phyloP scores from a whole-genome alignment of 768 basidiomycete genomes.

The Lactarius hatsudake region DNA sequence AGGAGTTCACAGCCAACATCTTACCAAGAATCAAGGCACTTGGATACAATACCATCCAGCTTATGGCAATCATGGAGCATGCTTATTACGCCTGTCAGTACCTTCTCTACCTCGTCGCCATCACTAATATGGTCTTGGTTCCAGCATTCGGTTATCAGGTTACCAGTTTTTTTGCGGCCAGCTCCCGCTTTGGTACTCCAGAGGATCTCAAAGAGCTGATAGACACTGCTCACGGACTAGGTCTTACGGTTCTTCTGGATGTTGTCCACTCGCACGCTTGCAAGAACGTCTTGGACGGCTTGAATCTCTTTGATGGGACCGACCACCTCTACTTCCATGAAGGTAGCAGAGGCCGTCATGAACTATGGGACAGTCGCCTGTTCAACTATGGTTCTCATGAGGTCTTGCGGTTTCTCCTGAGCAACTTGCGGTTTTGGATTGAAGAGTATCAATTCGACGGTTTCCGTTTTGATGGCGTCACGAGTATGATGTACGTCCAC shows the following conservation, averaged over 20 bases:
- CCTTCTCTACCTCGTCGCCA: constrained; percentile 5
- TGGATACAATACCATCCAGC: constrained; percentile 95
- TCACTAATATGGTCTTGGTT: constrained; percentile 19
- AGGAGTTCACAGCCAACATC: constrained; percentile 84
- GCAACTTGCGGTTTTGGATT: constrained; percentile 93
- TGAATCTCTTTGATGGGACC: constrained; percentile 96
- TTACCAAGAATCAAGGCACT: constrained; percentile 86
- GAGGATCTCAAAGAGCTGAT: constrained; percentile 95
- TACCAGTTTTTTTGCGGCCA: constrained; percentile 95
- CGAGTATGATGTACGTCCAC: constrained; percentile 98
- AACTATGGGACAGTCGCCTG: constrained; percentile 95
- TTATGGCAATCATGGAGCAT: constrained; percentile 99
- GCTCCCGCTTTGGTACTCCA: constrained; percentile 92
- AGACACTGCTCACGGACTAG: constrained; percentile 93
- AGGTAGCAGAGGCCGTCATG: constrained; percentile 85
- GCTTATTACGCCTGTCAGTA: constrained; percentile 93
- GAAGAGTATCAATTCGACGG: constrained; percentile 97
- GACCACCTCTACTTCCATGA: constrained; percentile 98
- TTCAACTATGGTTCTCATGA: constrained; percentile 98
- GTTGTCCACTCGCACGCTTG: constrained; percentile 98
- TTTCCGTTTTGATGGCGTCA: constrained; percentile 98
- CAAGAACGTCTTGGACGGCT: constrained; percentile 94
- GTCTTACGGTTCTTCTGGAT: constrained; percentile 90
- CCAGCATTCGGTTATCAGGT: constrained; percentile 98
- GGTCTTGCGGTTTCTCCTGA: constrained; percentile 90